Percentiles rank a stretch among this genome's conserved stretches.
Conservation (phyloP, 2,329 filamentous ascomycete genomes). For the Botrytis cinerea region DNA sequence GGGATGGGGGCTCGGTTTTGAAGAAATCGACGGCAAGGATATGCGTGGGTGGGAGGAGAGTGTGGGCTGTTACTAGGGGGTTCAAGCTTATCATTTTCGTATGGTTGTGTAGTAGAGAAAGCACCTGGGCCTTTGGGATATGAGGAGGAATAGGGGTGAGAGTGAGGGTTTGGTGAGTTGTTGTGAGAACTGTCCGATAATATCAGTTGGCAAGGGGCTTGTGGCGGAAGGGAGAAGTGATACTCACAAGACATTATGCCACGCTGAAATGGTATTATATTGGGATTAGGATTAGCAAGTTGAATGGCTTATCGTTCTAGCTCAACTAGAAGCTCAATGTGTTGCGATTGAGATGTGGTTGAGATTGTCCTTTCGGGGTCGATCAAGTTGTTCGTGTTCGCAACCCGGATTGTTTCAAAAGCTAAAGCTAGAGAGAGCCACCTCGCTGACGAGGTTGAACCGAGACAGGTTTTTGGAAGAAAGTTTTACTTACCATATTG, state of each 20-base stretch:
- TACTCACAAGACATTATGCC: constrained; percentile 38
- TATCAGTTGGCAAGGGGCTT: not conserved
- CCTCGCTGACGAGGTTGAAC: constrained; percentile 5
- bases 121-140: constrained; percentile 65
- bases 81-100: constrained; percentile 82
- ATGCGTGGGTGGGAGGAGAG: constrained; percentile 57
- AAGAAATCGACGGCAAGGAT: constrained; percentile 30
- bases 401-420: constrained; percentile 20
- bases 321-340: not conserved
- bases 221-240: not conserved
- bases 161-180: constrained; percentile 40
- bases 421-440: not conserved
- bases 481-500: constrained; percentile 7
- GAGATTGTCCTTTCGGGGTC: not conserved
- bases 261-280: not conserved
- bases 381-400: constrained; percentile 1
- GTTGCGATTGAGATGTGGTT: not conserved
- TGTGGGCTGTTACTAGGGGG: constrained; percentile 72
- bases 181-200: constrained; percentile 33
- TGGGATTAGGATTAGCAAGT: not conserved
- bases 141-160: constrained; percentile 72
- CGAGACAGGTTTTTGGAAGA: not conserved
- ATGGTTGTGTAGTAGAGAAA: constrained; percentile 77
- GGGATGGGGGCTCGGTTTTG: constrained; percentile 53
- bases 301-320: not conserved